Percentiles rank a stretch among this genome's conserved stretches.
These are phyloP conservation scores for Paulownia fortunei DNA, from an alignment of 257 asterid genomes.

Conservation along the genomic window DNA sequence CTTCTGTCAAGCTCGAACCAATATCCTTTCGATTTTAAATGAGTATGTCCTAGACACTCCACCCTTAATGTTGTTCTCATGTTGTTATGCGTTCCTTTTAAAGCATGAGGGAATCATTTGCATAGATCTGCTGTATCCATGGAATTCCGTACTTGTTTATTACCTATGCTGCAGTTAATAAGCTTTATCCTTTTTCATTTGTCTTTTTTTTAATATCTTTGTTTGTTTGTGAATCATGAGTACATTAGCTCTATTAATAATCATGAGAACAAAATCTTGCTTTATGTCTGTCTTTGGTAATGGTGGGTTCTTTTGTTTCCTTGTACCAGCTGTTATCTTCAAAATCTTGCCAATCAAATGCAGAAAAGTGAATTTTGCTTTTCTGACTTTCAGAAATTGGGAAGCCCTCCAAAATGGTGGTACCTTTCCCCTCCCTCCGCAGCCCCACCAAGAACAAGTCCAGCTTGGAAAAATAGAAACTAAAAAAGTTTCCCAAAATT, in stretches of 20 bases:
- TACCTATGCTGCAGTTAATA: background rate
- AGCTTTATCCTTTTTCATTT: background rate
- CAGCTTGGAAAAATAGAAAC: background rate
- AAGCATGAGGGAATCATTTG: background rate
- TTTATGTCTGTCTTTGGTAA: background rate
- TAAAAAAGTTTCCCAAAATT: background rate
- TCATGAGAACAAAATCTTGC: background rate
- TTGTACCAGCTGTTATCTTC: background rate
- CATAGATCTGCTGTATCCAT: conserved; percentile 16
- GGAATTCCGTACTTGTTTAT: background rate
- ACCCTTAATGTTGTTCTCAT: conserved; percentile 5
- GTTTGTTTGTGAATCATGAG: background rate
- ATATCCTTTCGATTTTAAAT: conserved; percentile 60
- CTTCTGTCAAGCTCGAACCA: conserved; percentile 70
- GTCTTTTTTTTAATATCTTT: background rate
- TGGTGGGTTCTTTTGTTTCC: background rate
- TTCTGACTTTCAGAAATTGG: background rate
- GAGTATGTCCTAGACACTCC: conserved; percentile 56
- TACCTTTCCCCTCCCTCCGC: background rate
- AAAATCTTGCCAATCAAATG: background rate
- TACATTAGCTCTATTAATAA: background rate
- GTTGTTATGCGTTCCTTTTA: conserved; percentile 9
- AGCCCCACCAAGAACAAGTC: conserved; percentile 2
- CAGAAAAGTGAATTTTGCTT: background rate
- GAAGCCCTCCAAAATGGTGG: background rate